These are phyloP conservation scores for Perkinsus olseni DNA, from an alignment of 169 alveolate genomes.

Conservation along the genomic window DNA sequence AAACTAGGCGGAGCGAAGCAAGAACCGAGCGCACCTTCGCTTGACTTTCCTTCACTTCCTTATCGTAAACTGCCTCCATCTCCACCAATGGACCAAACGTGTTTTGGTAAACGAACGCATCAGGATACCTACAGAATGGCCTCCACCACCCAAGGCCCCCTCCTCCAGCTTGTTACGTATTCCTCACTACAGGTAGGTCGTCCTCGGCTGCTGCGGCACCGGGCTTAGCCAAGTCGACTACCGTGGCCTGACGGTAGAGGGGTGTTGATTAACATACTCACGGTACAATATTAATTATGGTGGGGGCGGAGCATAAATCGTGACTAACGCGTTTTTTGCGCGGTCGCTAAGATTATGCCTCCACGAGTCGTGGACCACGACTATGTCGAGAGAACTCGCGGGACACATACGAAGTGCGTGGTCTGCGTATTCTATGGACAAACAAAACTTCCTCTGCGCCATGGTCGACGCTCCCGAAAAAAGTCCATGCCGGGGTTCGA, in stretches of 20 bases:
- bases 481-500: neutral
- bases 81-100: conserved; percentile 70
- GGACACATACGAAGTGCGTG: neutral
- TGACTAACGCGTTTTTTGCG: too few species aligned
- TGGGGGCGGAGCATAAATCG: too few species aligned
- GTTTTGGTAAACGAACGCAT: conserved; percentile 50
- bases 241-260: neutral
- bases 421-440: too few species aligned
- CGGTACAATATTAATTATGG: too few species aligned
- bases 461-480: neutral
- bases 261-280: too few species aligned
- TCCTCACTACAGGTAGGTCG: conserved; percentile 15
- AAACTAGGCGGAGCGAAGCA: neutral
- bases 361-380: conserved; percentile 21
- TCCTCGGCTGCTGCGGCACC: conserved; percentile 17
- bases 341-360: too few species aligned
- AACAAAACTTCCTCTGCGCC: too few species aligned
- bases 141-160: conserved; percentile 22
- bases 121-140: conserved; percentile 32
- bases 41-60: conserved; percentile 75
- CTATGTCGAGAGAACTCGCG: neutral
- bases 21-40: conserved; percentile 41
- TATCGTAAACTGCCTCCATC: conserved; percentile 86
- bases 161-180: conserved; percentile 22
- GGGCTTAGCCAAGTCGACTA: neutral